Percentiles rank a stretch among this genome's conserved stretches.
phyloP scores from a whole-genome alignment of 768 basidiomycete genomes.

The Asterophora lycoperdoides region DNA sequence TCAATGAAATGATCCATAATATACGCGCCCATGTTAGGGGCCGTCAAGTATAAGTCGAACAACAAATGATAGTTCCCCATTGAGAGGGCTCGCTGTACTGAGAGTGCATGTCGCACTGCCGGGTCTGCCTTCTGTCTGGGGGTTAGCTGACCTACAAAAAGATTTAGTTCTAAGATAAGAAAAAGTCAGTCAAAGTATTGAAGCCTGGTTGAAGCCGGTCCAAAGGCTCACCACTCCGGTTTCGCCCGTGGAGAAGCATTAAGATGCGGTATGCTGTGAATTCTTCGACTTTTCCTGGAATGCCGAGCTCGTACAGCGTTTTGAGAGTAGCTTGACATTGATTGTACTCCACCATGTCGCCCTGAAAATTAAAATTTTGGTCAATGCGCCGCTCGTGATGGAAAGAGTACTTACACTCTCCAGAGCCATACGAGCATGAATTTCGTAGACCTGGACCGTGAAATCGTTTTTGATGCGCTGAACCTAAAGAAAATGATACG shows the following conservation, averaged over 20 bases:
- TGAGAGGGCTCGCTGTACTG: conserved; percentile 82
- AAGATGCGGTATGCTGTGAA: conserved; percentile 97
- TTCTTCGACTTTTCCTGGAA: conserved; percentile 90
- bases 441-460: conserved; percentile 96
- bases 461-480: conserved; percentile 99
- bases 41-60: conserved; percentile 77
- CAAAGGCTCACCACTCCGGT: conserved; percentile 72
- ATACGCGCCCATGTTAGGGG: conserved; percentile 97
- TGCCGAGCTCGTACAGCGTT: conserved; percentile 87
- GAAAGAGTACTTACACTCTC: conserved; percentile 57
- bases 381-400: conserved; percentile 5
- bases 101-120: conserved; percentile 84
- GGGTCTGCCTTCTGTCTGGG: conserved; percentile 77
- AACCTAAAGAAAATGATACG: conserved; percentile 50
- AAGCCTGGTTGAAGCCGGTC: neutral
- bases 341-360: conserved; percentile 98
- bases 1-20: conserved; percentile 99
- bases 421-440: conserved; percentile 95
- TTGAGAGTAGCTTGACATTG: conserved; percentile 92
- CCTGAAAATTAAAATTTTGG: conserved; percentile 40
- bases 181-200: neutral
- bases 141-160: conserved; percentile 97
- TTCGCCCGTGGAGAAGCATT: conserved; percentile 90
- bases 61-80: conserved; percentile 94
- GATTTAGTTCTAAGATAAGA: conserved; percentile 83